Percentiles rank a stretch among this genome's conserved stretches.
Conservation (phyloP, 306 rosid genomes). For the Prunus campanulata region DNA sequence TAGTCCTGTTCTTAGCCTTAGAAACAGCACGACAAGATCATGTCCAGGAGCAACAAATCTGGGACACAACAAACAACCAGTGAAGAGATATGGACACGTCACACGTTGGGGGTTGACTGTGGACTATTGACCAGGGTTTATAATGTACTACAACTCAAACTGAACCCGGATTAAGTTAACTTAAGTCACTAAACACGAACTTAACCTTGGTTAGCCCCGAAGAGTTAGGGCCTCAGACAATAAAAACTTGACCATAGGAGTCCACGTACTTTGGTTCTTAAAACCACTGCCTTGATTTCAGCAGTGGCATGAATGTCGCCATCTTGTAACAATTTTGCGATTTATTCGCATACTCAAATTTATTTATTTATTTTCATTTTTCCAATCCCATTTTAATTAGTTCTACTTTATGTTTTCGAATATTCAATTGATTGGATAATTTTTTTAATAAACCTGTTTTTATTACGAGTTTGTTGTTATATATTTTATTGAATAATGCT, state of each 20-base stretch:
- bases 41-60: constrained; percentile 18
- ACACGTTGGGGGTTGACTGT: constrained; percentile 14
- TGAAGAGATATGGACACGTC: not conserved
- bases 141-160: not conserved
- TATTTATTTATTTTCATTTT: not conserved
- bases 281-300: constrained; percentile 43
- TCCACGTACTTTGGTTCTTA: constrained; percentile 19
- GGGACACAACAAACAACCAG: constrained; percentile 19
- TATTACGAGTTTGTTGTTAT: no score
- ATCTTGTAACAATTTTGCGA: not conserved
- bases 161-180: not conserved
- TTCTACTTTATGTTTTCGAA: not conserved
- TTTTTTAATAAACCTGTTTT: no score
- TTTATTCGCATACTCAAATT: not conserved
- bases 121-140: constrained; percentile 18
- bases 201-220: constrained; percentile 24
- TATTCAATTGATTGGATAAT: not conserved
- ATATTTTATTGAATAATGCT: no score
- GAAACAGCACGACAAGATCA: constrained; percentile 1
- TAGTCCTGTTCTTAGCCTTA: not conserved
- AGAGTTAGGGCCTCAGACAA: constrained; percentile 28
- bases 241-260: constrained; percentile 24
- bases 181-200: no score
- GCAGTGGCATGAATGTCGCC: constrained; percentile 11
- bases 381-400: not conserved